These are phyloP conservation scores for Austroboletus festivus DNA, from an alignment of 768 basidiomycete genomes.

Conservation along the genomic window DNA sequence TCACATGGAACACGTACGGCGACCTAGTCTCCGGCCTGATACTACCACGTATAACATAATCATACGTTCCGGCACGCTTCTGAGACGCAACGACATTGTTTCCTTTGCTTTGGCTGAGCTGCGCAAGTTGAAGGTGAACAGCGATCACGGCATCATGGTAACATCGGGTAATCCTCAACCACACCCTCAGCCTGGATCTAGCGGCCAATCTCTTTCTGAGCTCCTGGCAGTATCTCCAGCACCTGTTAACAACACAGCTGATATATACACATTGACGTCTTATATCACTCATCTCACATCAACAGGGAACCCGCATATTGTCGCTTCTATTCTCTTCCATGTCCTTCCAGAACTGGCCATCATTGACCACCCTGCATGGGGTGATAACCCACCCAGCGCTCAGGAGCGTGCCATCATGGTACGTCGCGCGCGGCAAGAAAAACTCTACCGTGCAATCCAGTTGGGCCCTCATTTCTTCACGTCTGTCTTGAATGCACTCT, in stretches of 20 bases:
- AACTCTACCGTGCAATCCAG: slow-evolving; percentile 40
- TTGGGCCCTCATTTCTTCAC: slow-evolving; percentile 64
- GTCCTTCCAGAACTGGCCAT: slow-evolving; percentile 53
- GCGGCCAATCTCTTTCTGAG: slow-evolving; percentile 6
- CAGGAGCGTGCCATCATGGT: slow-evolving; percentile 27
- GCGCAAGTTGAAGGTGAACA: slow-evolving; percentile 20
- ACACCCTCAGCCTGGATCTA: neutral
- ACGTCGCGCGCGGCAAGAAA: slow-evolving; percentile 26
- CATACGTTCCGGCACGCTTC: slow-evolving; percentile 50
- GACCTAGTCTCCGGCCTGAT: slow-evolving; percentile 43
- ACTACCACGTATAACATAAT: slow-evolving; percentile 56
- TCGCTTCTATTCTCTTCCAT: slow-evolving; percentile 46
- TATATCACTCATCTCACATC: slow-evolving; percentile 52
- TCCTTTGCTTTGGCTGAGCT: slow-evolving; percentile 38
- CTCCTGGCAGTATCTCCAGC: slow-evolving; percentile 14
- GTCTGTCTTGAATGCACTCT: slow-evolving; percentile 56
- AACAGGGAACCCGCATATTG: slow-evolving; percentile 43
- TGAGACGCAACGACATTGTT: slow-evolving; percentile 44
- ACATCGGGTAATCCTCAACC: slow-evolving; percentile 1
- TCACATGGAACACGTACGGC: slow-evolving; percentile 49
- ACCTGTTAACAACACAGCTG: slow-evolving; percentile 26
- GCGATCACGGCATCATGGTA: slow-evolving; percentile 24
- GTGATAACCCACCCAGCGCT: slow-evolving; percentile 21
- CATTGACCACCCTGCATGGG: slow-evolving; percentile 40
- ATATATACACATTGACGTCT: slow-evolving; percentile 48